Base-by-base conservation (phyloP, 1,139 yeast genomes). In the Pichia sp. region DNA sequence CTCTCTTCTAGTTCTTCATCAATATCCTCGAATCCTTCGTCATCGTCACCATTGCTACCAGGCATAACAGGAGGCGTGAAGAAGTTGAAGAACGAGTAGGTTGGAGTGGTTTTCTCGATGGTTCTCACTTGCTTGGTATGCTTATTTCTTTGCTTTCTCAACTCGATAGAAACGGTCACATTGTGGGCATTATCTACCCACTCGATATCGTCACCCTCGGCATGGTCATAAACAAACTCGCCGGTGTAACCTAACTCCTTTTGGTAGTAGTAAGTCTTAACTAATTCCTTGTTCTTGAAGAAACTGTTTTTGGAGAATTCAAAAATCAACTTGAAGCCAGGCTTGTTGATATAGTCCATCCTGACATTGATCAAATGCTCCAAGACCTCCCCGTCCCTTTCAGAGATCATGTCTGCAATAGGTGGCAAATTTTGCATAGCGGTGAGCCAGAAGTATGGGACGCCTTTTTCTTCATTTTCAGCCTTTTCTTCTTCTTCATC, bases 91-190 rank as follows among this genome's bases (percentile, higher is more conserved):
- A 93, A 93, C 30, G 97, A 90, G 67, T 89, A 96, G 52, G 85
- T 83, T 27, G 97, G 97, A 12, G 96, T 85, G 65, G 91, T 79
- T 75, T 93, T 92, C 73, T 93, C 98, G 65, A 93, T 87, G 49
- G 97, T 91, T 73, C 99, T 85, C 34, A 97, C 93, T 70, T 95
- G 97, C 73, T 91, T 91, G 59, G 99, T 93, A 71, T 87, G 91
- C 77, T 93, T 95, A 74, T 95, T 95, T 75, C 99, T 86, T 76
- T 93, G 99, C 75, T 93, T 93, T 75, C 97, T 87, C 79, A 91
- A 87, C 77, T 93, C 98, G 58, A 93, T 84, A 62, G 78, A 76
- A 59, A 92, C 83, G 40, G 99, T 93, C 54, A 89, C 91, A 70
- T 93, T 92, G 61, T 78, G 75, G 64, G 87, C 96, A 66, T 87